A percentile compares a stretch with the other conserved stretches of the same genome.
Conservation (phyloP, 2,329 filamentous ascomycete species). For the Fusarium newnesense region DNA sequence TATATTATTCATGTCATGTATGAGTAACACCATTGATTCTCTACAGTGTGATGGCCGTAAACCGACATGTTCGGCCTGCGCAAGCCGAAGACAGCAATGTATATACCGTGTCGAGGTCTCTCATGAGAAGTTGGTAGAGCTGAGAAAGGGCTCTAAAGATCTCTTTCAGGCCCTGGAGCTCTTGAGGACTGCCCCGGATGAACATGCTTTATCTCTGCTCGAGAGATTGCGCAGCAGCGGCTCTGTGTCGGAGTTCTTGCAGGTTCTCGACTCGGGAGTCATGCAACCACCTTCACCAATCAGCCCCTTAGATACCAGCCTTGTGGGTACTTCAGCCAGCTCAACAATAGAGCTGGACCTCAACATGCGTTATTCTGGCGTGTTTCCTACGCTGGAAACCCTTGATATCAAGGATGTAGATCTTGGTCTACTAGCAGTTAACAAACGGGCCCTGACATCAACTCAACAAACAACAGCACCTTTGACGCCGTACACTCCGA, state of each 20-base stretch:
- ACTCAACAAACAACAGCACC: neutral
- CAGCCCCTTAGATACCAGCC: neutral
- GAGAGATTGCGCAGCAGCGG: neutral
- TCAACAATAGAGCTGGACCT: neutral
- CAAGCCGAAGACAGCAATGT: slow-evolving; percentile 18
- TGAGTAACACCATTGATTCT: neutral
- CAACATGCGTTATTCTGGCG: slow-evolving; percentile 6
- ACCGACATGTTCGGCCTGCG: slow-evolving; percentile 19
- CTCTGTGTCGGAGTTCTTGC: slow-evolving; percentile 11
- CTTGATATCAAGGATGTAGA: slow-evolving; percentile 3
- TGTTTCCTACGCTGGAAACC: neutral
- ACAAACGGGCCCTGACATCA: neutral
- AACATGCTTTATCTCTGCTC: neutral
- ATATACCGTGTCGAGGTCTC: slow-evolving; percentile 20
- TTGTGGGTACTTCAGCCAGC: neutral
- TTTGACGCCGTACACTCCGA: accelerated
- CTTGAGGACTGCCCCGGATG: neutral
- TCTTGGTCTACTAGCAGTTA: neutral
- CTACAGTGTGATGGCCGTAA: slow-evolving; percentile 21
- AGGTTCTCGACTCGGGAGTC: neutral
- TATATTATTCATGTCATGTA: too few species aligned
- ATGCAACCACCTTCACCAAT: neutral
- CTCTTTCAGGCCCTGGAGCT: slow-evolving; percentile 13
- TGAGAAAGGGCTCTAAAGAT: slow-evolving; percentile 5
- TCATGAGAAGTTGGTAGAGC: slow-evolving; percentile 12